A percentile compares a stretch with the other conserved stretches of the same genome.
Conservation (phyloP, 2,329 filamentous ascomycete genomes). For the Rosellinia necatrix region DNA sequence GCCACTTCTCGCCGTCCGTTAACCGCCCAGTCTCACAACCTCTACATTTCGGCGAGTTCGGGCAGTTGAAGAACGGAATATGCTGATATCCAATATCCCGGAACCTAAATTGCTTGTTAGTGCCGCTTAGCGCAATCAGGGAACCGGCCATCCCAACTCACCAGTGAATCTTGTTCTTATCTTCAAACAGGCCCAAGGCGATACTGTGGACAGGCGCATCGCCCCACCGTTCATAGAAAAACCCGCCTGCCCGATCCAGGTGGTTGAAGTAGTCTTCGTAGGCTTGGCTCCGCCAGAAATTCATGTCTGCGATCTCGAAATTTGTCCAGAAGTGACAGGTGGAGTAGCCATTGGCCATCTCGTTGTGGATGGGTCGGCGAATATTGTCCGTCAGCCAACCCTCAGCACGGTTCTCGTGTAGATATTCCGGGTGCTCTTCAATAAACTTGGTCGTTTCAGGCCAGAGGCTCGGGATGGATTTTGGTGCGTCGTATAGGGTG, state of each 20-base stretch:
- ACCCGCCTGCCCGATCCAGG: slow-evolving; percentile 89
- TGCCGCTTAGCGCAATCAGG: slow-evolving; percentile 4
- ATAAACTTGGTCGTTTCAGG: slow-evolving; percentile 94
- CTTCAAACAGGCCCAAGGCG: slow-evolving; percentile 88
- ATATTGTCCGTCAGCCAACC: slow-evolving; percentile 82
- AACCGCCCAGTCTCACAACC: slow-evolving; percentile 86
- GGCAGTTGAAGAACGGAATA: slow-evolving; percentile 98
- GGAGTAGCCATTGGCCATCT: slow-evolving; percentile 87
- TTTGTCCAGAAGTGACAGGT: slow-evolving; percentile 99
- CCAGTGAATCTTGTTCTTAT: slow-evolving; percentile 91
- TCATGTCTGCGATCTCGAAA: slow-evolving; percentile 93
- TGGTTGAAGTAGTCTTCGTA: slow-evolving; percentile 98
- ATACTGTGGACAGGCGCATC: slow-evolving; percentile 97
- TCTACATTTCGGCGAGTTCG: slow-evolving; percentile 91
- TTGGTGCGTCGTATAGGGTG: slow-evolving; percentile 89
- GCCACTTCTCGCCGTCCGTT: slow-evolving; percentile 83
- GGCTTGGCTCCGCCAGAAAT: slow-evolving; percentile 85
- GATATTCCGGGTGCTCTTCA: slow-evolving; percentile 77
- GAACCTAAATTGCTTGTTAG: slow-evolving; percentile 68
- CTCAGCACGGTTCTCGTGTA: slow-evolving; percentile 84
- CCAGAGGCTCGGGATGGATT: slow-evolving; percentile 87
- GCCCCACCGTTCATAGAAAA: slow-evolving; percentile 99
- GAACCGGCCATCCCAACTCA: slow-evolving; percentile 49
- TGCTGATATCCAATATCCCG: slow-evolving; percentile 98
- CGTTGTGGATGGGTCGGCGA: slow-evolving; percentile 77